These are phyloP conservation scores for Calocybe cyanea DNA, from an alignment of 768 basidiomycete species.

Conservation along the genomic window DNA sequence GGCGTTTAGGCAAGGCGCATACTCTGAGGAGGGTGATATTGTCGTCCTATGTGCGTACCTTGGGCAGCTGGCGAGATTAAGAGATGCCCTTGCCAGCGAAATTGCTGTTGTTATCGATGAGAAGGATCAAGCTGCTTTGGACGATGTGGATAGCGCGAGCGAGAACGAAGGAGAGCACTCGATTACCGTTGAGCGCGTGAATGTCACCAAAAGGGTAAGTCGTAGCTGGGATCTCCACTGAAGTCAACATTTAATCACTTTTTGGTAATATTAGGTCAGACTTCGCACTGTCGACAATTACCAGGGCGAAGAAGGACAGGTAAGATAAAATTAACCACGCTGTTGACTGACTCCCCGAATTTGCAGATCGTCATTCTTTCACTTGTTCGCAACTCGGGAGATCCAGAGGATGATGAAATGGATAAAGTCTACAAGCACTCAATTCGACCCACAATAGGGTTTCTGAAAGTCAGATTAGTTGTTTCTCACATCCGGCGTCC, in stretches of 20 bases:
- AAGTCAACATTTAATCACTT: not conserved
- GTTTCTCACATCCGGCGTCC: not conserved
- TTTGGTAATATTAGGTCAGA: constrained; percentile 41
- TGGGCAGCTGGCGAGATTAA: constrained; percentile 38
- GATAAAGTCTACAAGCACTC: too few species aligned
- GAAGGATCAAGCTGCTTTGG: constrained; percentile 59
- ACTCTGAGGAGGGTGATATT: constrained; percentile 43
- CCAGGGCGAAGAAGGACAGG: constrained; percentile 71
- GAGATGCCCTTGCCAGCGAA: constrained; percentile 34
- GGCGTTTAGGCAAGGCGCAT: constrained; percentile 35
- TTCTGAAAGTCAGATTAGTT: constrained; percentile 55
- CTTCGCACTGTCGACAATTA: constrained; percentile 77
- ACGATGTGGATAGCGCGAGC: too few species aligned
- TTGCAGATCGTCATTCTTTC: constrained; percentile 65
- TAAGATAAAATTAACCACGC: constrained; percentile 18
- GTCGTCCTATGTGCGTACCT: constrained; percentile 46
- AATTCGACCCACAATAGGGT: constrained; percentile 59
- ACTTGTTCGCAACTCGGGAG: constrained; percentile 66
- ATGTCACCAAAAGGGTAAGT: constrained; percentile 50
- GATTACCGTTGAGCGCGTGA: constrained; percentile 41
- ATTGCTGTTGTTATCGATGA: constrained; percentile 69
- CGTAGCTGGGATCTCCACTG: not conserved
- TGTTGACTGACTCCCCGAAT: not conserved
- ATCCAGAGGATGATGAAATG: constrained; percentile 30
- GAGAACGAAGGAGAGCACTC: constrained; percentile 41